Evolutionary conservation across 176 grass and related monocot genomes (phyloP), one percentile per base, ranked within the genome.

Genomic region (Zoysia japonica): DNA sequence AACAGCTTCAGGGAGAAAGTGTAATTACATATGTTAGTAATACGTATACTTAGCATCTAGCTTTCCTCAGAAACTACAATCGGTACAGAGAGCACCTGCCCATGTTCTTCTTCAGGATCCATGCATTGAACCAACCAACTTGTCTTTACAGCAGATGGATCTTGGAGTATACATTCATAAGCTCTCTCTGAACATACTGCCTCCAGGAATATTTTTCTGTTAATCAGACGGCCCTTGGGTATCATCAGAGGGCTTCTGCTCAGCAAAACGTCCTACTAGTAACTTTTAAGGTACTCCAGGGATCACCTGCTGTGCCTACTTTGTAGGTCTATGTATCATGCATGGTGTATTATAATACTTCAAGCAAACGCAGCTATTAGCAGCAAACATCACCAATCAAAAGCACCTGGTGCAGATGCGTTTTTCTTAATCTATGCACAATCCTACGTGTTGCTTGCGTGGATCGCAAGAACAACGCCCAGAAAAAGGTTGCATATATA

Each of bases 111-210:
- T 49, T 80, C 53, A 71, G 67, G 67, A 61, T 42, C 20, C 1
- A 67, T 75, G 50, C 47, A 67, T 37, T 51, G 5, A 48, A 75
- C n/a, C 9, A 49, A 35, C 41, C 42, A 2, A 43, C 35, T 2
- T 50, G 72, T 49, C 53, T 77, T 84, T 74, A 54, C 80, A 74
- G 47, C n/a, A 28, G 48, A 83, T 47, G 39, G 17, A 19, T 78
- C 28, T 28, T 28, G 28, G 28, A 28, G 28, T 28, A 28, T 28
- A 28, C 28, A 0, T 28, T 28, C 28, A 44, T 51, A 35, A 68
- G 19, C 28, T 50, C 54, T 17, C 64, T 37, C 28, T 53, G 55
- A 73, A 70, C 65, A 70, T 39, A 59, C 54, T 42, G 56, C 2
- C 65, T 35, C 39, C 40, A 36, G 36, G 38, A 7, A 9, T 56